These are phyloP conservation scores for Agrostemma githago DNA, from an alignment of 148 eudicot species.

Conservation along the genomic window DNA sequence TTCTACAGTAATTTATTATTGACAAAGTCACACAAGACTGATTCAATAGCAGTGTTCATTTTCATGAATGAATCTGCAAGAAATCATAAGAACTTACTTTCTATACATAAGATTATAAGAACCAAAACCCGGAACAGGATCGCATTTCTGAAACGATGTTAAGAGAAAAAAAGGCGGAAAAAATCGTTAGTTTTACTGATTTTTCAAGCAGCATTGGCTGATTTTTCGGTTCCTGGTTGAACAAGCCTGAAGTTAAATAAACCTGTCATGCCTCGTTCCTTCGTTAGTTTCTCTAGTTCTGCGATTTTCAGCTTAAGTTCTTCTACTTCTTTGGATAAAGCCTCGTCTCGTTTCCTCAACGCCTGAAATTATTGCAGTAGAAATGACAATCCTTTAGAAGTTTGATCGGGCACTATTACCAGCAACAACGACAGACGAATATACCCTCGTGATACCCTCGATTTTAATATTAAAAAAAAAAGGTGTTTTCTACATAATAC, in stretches of 20 bases:
- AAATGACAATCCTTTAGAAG: background rate
- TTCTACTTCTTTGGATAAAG: conserved; percentile 49
- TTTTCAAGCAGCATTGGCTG: conserved; percentile 39
- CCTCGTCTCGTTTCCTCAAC: conserved; percentile 55
- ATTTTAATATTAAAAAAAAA: too few relatives aligned
- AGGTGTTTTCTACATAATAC: too few relatives aligned
- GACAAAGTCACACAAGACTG: background rate
- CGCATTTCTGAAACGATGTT: background rate
- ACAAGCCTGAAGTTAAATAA: conserved; percentile 36
- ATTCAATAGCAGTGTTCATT: background rate
- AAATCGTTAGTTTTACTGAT: too few relatives aligned
- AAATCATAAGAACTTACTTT: conserved; percentile 5
- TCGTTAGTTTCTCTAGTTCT: conserved; percentile 59
- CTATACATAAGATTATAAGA: conserved; percentile 1
- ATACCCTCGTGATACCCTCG: too few relatives aligned
- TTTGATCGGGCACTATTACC: too few relatives aligned
- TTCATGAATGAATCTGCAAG: background rate
- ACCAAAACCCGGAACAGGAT: background rate
- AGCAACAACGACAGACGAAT: background rate
- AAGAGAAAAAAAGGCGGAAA: background rate
- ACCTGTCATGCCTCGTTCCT: conserved; percentile 50
- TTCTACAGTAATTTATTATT: too few relatives aligned
- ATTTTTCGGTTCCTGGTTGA: conserved; percentile 30
- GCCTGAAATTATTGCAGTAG: conserved; percentile 31
- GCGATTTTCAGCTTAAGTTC: conserved; percentile 44